These are phyloP conservation scores for Spironucleus salmonicida DNA, from an alignment of 208 protist species.

Conservation along the genomic window DNA sequence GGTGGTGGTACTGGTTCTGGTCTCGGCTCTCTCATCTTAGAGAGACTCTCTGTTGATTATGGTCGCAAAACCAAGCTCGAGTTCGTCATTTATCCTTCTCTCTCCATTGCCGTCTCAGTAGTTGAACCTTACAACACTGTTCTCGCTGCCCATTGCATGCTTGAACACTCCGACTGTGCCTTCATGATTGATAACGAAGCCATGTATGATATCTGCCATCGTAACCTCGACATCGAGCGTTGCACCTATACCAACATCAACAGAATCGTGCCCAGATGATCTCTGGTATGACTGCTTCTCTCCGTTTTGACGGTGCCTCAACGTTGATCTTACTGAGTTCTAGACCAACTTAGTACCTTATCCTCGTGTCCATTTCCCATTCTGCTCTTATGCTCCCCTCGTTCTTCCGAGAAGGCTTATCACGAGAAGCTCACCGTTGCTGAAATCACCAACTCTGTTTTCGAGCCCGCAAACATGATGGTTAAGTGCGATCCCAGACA, in stretches of 20 bases:
- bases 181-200: constrained; percentile 55
- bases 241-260: constrained; percentile 60
- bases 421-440: constrained; percentile 55
- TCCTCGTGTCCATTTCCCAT: constrained; percentile 53
- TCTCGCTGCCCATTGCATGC: constrained; percentile 49
- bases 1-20: constrained; percentile 93
- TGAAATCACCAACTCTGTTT: constrained; percentile 56
- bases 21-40: constrained; percentile 77
- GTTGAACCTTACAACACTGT: constrained; percentile 57
- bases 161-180: constrained; percentile 52
- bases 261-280: constrained; percentile 50
- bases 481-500: constrained; percentile 55
- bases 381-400: constrained; percentile 51
- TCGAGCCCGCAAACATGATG: constrained; percentile 56
- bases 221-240: constrained; percentile 50
- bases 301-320: constrained; percentile 56
- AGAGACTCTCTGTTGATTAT: constrained; percentile 85
- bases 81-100: constrained; percentile 54
- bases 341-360: constrained; percentile 59
- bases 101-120: constrained; percentile 1
- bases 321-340: constrained; percentile 59
- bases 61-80: constrained; percentile 66
- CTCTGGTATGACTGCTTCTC: constrained; percentile 56
- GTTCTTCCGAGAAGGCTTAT: constrained; percentile 56
- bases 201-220: constrained; percentile 52